Evolutionary conservation across 2,329 filamentous ascomycete species (phyloP), one percentile per base, ranked within the genome.

Genomic region (Pyrenophora graminea): DNA sequence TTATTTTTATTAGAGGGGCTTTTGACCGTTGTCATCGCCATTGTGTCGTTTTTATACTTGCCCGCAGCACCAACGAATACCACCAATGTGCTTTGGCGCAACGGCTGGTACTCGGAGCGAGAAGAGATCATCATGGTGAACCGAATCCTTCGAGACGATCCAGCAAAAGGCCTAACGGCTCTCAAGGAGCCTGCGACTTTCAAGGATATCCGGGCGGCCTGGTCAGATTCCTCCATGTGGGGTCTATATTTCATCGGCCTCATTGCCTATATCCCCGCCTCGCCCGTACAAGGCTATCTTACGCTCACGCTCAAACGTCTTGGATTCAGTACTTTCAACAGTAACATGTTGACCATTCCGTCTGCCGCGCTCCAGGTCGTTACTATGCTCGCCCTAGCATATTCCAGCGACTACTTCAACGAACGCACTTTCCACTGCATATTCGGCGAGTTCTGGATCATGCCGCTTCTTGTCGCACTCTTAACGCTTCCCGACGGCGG

Each of bases 61-160:
- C 74, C 74, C 3, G 59, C 70, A 0, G 68, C 85, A 0, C 87
- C 87, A 0, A 86, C 84, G 0, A 52, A 49, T 13, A 69, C 66
- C 2, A 67, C 62, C 19, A 63, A 55, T n/a, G 49, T 63, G 4
- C 53, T 68, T 7, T 67, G 61, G 59, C 83, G 82, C 34, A 67
- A 80, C 10, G 85, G 85, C 8, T 87, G 85, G 85, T 87, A 86
- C 68, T 83, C 74, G 0, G 85, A 87, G 62, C 78, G 79, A 5
- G 83, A 89, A 62, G 86, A 89, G 61, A 78, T 82, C 44, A 88
- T 89, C 64, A 84, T 89, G 80, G 79, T 86, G 34, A 89, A 88
- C 66, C 79, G 80, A 21, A 76, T 85, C 23, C 73, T 82, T 17
- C 76, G 80, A n/a, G 80, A 82, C 46, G 80, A 82, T 47, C 79